Percentiles rank a stretch among this genome's conserved stretches.
phyloP scores from a whole-genome alignment of 2,329 filamentous ascomycete species.

The Phyllosticta citrichinensis region DNA sequence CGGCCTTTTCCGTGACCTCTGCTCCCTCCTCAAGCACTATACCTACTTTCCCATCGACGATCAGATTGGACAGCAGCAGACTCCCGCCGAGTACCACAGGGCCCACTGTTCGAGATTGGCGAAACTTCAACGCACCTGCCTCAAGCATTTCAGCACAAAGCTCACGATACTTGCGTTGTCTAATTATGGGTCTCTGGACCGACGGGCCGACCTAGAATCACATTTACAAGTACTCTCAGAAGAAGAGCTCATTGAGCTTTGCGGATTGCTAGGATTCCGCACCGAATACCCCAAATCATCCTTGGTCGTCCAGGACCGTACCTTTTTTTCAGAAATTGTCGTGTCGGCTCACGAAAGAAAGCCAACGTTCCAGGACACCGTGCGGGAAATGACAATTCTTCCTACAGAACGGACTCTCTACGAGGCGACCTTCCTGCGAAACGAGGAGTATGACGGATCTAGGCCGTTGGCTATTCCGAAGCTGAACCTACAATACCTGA shows the following conservation, averaged over 20 bases:
- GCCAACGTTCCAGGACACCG: conserved; percentile 71
- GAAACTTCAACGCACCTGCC: conserved; percentile 65
- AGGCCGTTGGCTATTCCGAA: conserved; percentile 85
- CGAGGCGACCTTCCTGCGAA: conserved; percentile 65
- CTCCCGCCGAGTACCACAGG: conserved; percentile 63
- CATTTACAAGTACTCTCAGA: conserved; percentile 67
- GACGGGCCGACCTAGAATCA: conserved; percentile 64
- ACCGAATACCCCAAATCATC: conserved; percentile 69
- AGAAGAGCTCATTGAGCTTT: conserved; percentile 61
- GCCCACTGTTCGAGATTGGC: conserved; percentile 67
- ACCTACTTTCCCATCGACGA: conserved; percentile 85
- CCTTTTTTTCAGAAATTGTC: conserved; percentile 61
- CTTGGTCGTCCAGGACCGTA: conserved; percentile 52
- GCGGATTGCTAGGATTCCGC: conserved; percentile 63
- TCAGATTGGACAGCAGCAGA: conserved; percentile 70
- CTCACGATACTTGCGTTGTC: conserved; percentile 84
- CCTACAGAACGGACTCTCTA: conserved; percentile 79
- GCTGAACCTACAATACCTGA: conserved; percentile 89
- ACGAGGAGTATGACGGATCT: conserved; percentile 80
- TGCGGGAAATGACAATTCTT: conserved; percentile 61
- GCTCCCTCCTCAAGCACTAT: conserved; percentile 74
- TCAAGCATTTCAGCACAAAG: conserved; percentile 81
- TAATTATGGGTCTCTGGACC: conserved; percentile 82
- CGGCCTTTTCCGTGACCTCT: conserved; percentile 69
- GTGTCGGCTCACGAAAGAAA: conserved; percentile 65